Percentiles rank a stretch among this genome's conserved stretches.
These are phyloP conservation scores for Sambucus nigra DNA, from an alignment of 129 eudicot species.

Conservation along the genomic window DNA sequence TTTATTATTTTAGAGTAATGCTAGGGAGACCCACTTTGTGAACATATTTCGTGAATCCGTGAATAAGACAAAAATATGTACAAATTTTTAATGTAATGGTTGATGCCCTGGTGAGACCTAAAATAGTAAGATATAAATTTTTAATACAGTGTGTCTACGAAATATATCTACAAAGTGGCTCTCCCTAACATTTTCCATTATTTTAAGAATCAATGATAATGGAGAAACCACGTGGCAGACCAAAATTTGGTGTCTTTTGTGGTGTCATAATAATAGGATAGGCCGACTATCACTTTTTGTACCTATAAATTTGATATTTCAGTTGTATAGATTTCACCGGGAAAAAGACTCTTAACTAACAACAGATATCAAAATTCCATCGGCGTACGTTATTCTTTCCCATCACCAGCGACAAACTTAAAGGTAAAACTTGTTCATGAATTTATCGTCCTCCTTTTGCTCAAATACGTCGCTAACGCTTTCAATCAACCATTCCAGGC, in stretches of 20 bases:
- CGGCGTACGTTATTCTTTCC: neutral
- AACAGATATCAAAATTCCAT: neutral
- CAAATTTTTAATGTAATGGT: too few species aligned
- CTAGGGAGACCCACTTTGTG: too few species aligned
- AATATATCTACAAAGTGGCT: too few species aligned
- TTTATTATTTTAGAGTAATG: too few species aligned
- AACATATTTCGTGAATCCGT: too few species aligned
- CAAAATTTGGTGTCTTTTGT: neutral
- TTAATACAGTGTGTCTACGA: too few species aligned
- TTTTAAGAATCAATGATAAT: too few species aligned
- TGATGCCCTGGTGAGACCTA: too few species aligned
- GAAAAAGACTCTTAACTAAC: neutral
- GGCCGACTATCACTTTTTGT: neutral
- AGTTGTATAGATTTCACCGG: neutral
- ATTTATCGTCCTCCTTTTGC: neutral
- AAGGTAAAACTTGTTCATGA: neutral
- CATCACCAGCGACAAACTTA: neutral
- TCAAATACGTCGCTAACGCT: neutral
- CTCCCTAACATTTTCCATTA: too few species aligned
- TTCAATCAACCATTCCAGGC: neutral
- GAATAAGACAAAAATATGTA: too few species aligned
- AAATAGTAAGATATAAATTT: too few species aligned
- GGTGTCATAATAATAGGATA: neutral
- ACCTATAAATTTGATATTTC: neutral
- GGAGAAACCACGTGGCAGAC: neutral